These are phyloP conservation scores for Colletotrichum sp. DNA, from an alignment of 2,329 filamentous ascomycete genomes.

Conservation along the genomic window DNA sequence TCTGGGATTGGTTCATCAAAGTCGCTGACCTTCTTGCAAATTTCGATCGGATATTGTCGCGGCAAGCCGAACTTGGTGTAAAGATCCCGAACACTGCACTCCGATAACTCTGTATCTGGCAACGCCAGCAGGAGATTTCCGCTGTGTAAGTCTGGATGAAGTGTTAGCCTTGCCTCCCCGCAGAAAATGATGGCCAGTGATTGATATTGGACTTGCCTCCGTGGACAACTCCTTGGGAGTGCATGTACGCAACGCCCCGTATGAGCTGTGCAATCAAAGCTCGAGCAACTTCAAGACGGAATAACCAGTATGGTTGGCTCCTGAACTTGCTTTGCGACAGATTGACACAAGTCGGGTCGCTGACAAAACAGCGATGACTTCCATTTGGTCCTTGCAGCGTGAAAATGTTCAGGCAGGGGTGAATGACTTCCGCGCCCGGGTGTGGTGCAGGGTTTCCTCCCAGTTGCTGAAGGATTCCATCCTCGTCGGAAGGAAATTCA, in stretches of 20 bases:
- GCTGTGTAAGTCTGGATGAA: neutral
- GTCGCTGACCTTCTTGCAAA: neutral
- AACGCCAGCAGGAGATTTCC: neutral
- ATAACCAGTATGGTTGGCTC: neutral
- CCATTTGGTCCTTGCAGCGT: neutral
- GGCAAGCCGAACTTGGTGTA: neutral
- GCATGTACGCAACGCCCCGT: neutral
- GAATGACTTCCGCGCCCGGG: neutral
- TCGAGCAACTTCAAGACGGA: neutral
- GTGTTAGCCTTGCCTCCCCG: neutral
- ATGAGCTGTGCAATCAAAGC: neutral
- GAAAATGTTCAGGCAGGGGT: neutral
- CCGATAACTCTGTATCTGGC: rapidly evolving
- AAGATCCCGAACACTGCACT: neutral
- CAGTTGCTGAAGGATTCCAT: neutral
- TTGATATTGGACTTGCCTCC: neutral
- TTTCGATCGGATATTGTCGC: rapidly evolving
- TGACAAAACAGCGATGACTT: neutral
- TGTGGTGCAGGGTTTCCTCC: rapidly evolving
- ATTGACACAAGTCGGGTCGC: neutral
- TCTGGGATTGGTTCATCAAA: neutral
- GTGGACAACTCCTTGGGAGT: neutral
- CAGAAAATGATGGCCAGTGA: rapidly evolving
- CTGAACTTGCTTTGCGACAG: neutral
- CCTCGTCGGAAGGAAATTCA: neutral